These are phyloP conservation scores for Trichosporon sp. DNA, from an alignment of 1,284 basidiomycete species.

Conservation along the genomic window DNA sequence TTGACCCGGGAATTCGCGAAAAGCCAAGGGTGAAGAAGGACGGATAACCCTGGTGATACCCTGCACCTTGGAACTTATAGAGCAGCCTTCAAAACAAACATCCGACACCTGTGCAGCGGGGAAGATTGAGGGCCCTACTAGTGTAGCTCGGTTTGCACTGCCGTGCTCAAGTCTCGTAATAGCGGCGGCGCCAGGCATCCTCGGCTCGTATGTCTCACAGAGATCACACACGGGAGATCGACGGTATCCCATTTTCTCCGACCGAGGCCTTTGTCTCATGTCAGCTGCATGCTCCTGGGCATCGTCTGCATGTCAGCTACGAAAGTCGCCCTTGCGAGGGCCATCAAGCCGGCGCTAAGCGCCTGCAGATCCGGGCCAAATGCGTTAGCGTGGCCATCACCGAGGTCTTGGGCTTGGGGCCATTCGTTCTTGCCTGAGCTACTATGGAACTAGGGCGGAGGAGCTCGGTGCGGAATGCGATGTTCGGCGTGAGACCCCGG, in stretches of 20 bases:
- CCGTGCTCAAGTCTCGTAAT: not conserved
- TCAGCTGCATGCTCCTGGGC: no score
- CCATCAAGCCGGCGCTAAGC: not conserved
- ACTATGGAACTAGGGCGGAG: not conserved
- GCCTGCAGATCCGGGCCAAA: not conserved
- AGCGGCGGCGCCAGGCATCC: not conserved
- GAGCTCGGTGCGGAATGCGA: not conserved
- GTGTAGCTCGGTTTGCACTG: not conserved
- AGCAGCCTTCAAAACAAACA: no score
- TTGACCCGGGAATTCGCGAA: no score
- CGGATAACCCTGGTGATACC: no score
- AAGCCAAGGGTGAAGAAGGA: no score
- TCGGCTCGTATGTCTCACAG: not conserved
- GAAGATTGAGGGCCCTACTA: no score
- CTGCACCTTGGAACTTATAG: no score
- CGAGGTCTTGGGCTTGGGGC: not conserved
- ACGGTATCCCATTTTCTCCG: not conserved
- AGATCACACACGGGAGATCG: slow-evolving; percentile 2
- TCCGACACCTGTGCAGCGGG: no score
- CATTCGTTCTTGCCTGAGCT: not conserved
- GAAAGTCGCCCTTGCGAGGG: not conserved
- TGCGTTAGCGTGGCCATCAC: not conserved
- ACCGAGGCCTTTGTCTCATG: not conserved
- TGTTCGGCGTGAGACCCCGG: not conserved
- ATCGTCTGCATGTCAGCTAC: no score